Conservation (phyloP, 495 filamentous ascomycete genomes). For the Cercophora scortea region DNA sequence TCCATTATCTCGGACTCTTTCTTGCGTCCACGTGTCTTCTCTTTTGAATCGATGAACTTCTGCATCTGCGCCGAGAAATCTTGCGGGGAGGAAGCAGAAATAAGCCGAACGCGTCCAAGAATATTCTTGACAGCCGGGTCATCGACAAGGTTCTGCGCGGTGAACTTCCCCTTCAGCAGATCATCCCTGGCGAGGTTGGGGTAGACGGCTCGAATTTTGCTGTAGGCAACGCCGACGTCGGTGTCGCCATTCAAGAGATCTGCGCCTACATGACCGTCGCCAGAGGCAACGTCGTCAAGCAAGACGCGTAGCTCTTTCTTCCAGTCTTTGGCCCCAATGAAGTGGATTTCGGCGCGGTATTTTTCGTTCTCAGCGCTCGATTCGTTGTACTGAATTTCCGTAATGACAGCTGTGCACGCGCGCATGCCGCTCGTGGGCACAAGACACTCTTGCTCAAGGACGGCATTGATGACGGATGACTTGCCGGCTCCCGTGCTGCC, state of each 20-base stretch:
- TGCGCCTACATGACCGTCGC: constrained; percentile 18
- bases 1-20: constrained; percentile 33
- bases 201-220: constrained; percentile 60
- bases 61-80: constrained; percentile 19
- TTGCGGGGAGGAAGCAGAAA: constrained; percentile 26
- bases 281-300: constrained; percentile 43
- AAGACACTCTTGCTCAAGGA: constrained; percentile 46
- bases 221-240: constrained; percentile 52
- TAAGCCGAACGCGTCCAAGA: constrained; percentile 38
- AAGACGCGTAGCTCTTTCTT: constrained; percentile 42
- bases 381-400: constrained; percentile 55
- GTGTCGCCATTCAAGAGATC: constrained; percentile 35
- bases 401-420: constrained; percentile 60
- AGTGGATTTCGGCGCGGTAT: constrained; percentile 57
- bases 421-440: constrained; percentile 33
- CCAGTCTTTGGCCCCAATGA: constrained; percentile 50
- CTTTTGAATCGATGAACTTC: constrained; percentile 27
- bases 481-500: constrained; percentile 55
- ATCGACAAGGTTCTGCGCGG: constrained; percentile 29
- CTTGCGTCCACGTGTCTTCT: constrained; percentile 5
- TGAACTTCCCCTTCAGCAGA: constrained; percentile 27
- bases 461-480: constrained; percentile 52
- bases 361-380: constrained; percentile 27
- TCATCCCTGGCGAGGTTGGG: constrained; percentile 43
- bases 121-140: constrained; percentile 29